Base-by-base conservation (phyloP, 1,284 basidiomycete species). In the Phylloboletellus chloephorus region DNA sequence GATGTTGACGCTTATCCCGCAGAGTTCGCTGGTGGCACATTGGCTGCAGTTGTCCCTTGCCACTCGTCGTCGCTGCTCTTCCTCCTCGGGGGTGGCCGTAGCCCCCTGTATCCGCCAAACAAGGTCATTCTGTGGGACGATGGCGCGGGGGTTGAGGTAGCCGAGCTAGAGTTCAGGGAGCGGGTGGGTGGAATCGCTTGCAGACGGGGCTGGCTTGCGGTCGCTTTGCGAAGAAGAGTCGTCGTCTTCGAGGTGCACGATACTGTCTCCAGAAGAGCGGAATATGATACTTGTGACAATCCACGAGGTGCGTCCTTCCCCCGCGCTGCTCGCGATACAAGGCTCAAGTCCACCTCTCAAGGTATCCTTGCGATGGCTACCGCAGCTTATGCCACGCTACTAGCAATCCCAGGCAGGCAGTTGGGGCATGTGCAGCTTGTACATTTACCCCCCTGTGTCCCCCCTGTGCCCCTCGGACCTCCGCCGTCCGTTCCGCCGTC, bases 41-140 rank as follows among this genome's bases (percentile, higher is more conserved):
- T 97, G 3, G 71, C 82, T 12, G 71, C 79, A 29, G 88, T 82
- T 3, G 72, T 89, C 4, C 88, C 90, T 1, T 67, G 92, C 39
- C 89, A 93, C 53, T 74, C 80, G 16, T 86, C 90, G 3, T 92
- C 91, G 44, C 68, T 97, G 22, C 68, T 96, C 32, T 92, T 93
- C 59, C 78, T 97, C 28, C 74, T 95, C 49, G 93, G 93, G 34
- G 93, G 93, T 35, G 91, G 92, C 21, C 72, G 80, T 37, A 86
- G 85, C 57, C 93, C 93, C n/a, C 73, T 89, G 5, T 97, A 92
- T 64, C 83, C 93, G 20, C 89, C 88, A 19, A 97, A 97, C 69
- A 97, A 96, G 68, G 88, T 93, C 33, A 74, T 96, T 42, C 64
- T 97, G 33, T 96, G 88, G 82, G 86, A 96, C 64, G 89, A 92